Evolutionary conservation across 1,284 basidiomycete genomes (phyloP).

Genomic region (Malassezia japonica): DNA sequence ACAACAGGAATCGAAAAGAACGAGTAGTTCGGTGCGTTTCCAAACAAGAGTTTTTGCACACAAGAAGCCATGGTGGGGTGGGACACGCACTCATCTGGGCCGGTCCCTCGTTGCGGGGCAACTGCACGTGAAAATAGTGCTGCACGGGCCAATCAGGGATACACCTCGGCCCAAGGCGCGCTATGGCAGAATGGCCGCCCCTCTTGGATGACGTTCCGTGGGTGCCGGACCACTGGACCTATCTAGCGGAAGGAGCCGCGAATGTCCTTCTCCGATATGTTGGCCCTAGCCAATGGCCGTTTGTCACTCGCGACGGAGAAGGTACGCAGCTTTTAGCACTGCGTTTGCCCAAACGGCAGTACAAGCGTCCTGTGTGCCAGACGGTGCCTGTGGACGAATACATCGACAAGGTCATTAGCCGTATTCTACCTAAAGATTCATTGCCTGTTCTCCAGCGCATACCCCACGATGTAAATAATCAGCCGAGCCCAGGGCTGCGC

Average conservation of each 20-base stretch:
- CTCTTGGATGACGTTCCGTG: neutral
- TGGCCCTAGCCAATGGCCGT: neutral
- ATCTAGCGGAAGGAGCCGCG: constrained; percentile 11
- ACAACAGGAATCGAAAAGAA: neutral
- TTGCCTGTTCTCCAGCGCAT: constrained; percentile 2
- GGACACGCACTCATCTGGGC: no score
- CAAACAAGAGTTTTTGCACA: neutral
- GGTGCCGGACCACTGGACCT: constrained; percentile 2
- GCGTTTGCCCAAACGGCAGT: constrained; percentile 2
- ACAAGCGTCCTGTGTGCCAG: neutral
- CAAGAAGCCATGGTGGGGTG: neutral
- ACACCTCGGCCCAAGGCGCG: neutral
- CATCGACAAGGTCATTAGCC: constrained; percentile 1
- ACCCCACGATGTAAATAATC: neutral
- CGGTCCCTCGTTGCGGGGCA: no score
- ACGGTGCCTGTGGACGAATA: neutral
- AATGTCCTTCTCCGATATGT: constrained; percentile 7
- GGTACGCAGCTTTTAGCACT: neutral
- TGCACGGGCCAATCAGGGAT: neutral
- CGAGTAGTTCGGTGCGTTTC: constrained; percentile 1
- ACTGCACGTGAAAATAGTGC: neutral
- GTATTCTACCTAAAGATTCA: neutral
- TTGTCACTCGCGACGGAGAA: neutral
- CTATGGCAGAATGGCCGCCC: constrained; percentile 1
- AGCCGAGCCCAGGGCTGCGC: neutral